Conservation (phyloP, 129 eudicot species). For the Arctium lappa region DNA sequence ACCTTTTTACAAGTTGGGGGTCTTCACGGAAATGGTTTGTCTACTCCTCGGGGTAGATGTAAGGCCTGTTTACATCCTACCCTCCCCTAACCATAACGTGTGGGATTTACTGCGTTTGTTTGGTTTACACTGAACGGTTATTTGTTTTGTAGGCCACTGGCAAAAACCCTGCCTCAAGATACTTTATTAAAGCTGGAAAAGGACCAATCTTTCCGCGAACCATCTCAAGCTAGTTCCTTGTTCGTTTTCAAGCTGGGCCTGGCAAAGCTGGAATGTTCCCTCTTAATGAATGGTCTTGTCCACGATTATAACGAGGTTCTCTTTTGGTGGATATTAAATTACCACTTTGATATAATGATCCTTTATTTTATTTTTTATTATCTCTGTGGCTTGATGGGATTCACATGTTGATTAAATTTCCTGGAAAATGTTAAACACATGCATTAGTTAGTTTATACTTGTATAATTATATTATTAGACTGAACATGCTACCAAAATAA, state of each 20-base stretch:
- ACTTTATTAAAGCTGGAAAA: constrained; percentile 62
- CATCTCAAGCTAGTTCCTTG: constrained; percentile 65
- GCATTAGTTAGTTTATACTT: not conserved
- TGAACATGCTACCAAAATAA: not conserved
- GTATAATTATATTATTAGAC: not conserved
- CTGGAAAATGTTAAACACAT: not conserved
- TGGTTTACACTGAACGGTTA: not conserved
- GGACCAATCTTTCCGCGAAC: constrained; percentile 62
- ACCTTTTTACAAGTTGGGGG: not conserved
- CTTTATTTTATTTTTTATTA: not conserved
- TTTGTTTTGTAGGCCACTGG: constrained; percentile 51
- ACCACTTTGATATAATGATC: not conserved
- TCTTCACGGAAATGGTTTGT: not conserved
- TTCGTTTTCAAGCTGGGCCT: constrained; percentile 80
- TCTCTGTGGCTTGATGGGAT: not conserved
- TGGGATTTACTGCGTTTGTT: not conserved
- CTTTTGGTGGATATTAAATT: not conserved
- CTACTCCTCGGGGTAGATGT: not conserved
- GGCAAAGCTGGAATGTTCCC: constrained; percentile 67
- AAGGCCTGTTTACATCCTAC: too few species aligned
- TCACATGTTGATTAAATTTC: not conserved
- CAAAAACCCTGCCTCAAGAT: constrained; percentile 84
- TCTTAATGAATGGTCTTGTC: constrained; percentile 91
- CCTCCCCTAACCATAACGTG: not conserved
- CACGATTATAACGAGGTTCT: constrained; percentile 68